Percentiles rank a stretch among this genome's conserved stretches.
Evolutionary conservation across 1,284 basidiomycete genomes (phyloP).

Genomic region (Inonotus obliquus): DNA sequence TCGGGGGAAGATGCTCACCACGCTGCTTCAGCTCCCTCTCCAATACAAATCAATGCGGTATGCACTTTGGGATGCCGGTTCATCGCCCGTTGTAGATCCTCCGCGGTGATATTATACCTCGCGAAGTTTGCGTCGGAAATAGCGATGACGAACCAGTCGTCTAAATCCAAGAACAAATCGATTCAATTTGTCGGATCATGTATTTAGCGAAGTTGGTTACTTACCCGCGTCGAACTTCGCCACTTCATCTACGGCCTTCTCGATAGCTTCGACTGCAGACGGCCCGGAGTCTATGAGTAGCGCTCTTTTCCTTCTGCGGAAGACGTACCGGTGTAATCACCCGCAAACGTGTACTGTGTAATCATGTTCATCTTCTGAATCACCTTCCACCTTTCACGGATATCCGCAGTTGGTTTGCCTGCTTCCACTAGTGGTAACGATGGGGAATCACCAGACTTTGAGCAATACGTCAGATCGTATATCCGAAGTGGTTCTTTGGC

Average conservation of each 20-base stretch:
- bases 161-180: conserved; percentile 27
- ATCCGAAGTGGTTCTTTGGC: neutral
- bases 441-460: conserved; percentile 57
- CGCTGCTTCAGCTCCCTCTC: conserved; percentile 58
- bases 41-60: conserved; percentile 62
- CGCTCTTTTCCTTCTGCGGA: neutral
- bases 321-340: conserved; percentile 53
- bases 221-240: conserved; percentile 57
- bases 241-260: conserved; percentile 54
- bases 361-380: conserved; percentile 64
- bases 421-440: conserved; percentile 49
- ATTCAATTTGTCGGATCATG: neutral
- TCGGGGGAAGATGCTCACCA: conserved; percentile 37
- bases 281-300: conserved; percentile 3
- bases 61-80: conserved; percentile 58
- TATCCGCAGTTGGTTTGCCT: conserved; percentile 42
- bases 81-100: conserved; percentile 53
- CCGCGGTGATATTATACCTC: conserved; percentile 57
- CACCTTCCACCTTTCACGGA: conserved; percentile 58
- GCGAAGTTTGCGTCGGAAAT: conserved; percentile 67
- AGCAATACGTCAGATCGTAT: neutral
- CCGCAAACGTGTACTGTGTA: conserved; percentile 62
- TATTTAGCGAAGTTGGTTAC: neutral
- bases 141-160: conserved; percentile 66
- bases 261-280: conserved; percentile 53